Evolutionary conservation across 139 green algal genomes (phyloP), one percentile per base, ranked within the genome.

Genomic region (Eudorina sp.): DNA sequence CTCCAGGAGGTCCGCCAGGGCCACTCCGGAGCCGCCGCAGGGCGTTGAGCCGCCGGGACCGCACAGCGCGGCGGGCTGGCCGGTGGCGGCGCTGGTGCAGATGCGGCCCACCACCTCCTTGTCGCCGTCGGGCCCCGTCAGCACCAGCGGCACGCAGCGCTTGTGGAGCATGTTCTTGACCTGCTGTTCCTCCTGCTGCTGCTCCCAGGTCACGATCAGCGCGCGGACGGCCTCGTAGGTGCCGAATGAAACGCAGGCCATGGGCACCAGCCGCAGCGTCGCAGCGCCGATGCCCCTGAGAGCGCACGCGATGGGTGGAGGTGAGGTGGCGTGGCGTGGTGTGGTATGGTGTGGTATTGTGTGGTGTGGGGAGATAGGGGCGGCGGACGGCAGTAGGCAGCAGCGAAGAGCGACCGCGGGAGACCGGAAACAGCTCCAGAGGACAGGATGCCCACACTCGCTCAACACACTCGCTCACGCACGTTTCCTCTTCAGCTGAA

Each of bases 191-290:
- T 93, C 91, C 40, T 34, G 77, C 31, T 31, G 40, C 36, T 93
- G 83, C 78, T 95, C 92, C 62, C 89, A 55, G 27, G 77, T 31
- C 16, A 93, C 55, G 27, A 95, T 21, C 36, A 79, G 60, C 40
- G 43, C 60, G 4, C 92, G 90, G 87, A 95, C 92, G 1, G 90
- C 23, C 84, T 98, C 96, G 70, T 98, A 98, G 0, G 93, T 93
- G 23, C 94, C 92, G 84, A 98, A 98, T 27, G 90, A 96, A 27
- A 98, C 89, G 13, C 93, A 89, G 6, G 96, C 95, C 92, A 97
- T 96, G 2, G 96, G 96, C 5, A 98, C 79, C 3, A 98, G 89
- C 34, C 96, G 94, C 36, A 97, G 55, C 11, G 90, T 95, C 40
- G 94, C 93, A 0, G 96, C 92, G 23, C 95, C 93, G 8, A 96